These are phyloP conservation scores for Oldenlandia corymbosa DNA, from an alignment of 257 asterid genomes.

Conservation along the genomic window DNA sequence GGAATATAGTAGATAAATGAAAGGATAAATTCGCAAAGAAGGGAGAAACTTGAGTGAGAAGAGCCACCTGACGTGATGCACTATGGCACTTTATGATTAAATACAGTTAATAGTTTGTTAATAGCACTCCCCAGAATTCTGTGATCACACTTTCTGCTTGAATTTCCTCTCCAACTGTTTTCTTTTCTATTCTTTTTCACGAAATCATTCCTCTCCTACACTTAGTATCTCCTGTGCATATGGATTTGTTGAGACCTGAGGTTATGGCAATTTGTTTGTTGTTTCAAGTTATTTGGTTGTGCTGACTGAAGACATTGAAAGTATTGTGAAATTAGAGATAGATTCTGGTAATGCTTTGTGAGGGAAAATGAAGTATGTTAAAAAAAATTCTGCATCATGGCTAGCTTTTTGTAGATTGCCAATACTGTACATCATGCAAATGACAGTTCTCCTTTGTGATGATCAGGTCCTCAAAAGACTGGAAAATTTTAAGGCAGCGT, in stretches of 20 bases:
- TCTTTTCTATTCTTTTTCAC: not conserved
- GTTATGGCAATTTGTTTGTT: not conserved
- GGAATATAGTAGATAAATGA: not conserved
- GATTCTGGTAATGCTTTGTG: not conserved
- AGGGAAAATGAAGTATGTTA: not conserved
- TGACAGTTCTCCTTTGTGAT: conserved; percentile 17
- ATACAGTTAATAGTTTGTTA: not conserved
- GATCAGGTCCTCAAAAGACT: conserved; percentile 64
- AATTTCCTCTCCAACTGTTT: not conserved
- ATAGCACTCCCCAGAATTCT: not conserved
- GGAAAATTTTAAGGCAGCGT: conserved; percentile 56
- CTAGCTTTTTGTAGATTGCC: conserved; percentile 1
- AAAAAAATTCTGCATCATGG: not conserved
- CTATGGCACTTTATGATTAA: not conserved
- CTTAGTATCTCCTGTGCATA: not conserved
- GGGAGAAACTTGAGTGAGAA: not conserved
- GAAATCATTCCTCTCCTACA: too few species aligned
- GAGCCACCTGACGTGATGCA: not conserved
- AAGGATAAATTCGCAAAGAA: not conserved
- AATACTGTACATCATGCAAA: conserved; percentile 5
- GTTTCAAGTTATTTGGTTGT: not conserved
- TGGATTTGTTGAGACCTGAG: not conserved
- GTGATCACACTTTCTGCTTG: not conserved
- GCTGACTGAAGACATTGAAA: not conserved
- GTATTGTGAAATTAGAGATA: not conserved